A percentile compares a stretch with the other conserved stretches of the same genome.
Conservation (phyloP, 352 stramenopile species). For the Globisporangium orthogonon region DNA sequence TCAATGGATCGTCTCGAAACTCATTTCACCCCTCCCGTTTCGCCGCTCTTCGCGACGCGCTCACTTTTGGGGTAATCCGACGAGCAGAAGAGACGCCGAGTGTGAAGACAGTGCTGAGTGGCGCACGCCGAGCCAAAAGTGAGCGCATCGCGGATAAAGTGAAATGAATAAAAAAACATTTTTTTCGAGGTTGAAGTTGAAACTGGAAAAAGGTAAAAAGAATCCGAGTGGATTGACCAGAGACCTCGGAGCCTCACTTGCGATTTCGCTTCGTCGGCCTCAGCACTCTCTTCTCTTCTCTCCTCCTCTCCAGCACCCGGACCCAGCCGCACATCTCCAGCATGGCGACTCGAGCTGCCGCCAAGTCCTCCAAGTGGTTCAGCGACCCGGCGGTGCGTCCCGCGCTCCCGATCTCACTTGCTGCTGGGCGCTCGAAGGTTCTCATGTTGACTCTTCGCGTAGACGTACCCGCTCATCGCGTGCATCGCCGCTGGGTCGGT, state of each 20-base stretch:
- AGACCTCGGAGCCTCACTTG: no score
- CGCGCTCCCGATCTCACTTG: background rate
- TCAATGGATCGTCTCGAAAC: no score
- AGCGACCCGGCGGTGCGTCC: conserved; percentile 31
- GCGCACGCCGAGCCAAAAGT: no score
- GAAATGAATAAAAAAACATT: no score
- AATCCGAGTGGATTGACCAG: no score
- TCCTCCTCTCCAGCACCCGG: background rate
- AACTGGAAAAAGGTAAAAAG: background rate
- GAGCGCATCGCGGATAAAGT: no score
- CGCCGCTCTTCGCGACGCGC: no score
- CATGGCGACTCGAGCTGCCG: conserved; percentile 30
- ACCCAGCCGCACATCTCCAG: background rate
- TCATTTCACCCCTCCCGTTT: no score
- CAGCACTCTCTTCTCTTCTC: no score
- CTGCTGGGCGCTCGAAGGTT: background rate
- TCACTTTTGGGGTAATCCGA: no score
- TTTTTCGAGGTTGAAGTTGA: background rate
- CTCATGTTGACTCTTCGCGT: conserved; percentile 5
- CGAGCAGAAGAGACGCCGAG: background rate
- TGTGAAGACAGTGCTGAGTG: no score
- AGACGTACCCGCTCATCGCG: background rate
- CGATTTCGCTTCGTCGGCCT: background rate
- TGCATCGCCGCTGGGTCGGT: conserved; percentile 7
- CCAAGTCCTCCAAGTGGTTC: conserved; percentile 37